Evolutionary conservation across 768 basidiomycete genomes (phyloP).

Genomic region (Hirschioporus abietinus): DNA sequence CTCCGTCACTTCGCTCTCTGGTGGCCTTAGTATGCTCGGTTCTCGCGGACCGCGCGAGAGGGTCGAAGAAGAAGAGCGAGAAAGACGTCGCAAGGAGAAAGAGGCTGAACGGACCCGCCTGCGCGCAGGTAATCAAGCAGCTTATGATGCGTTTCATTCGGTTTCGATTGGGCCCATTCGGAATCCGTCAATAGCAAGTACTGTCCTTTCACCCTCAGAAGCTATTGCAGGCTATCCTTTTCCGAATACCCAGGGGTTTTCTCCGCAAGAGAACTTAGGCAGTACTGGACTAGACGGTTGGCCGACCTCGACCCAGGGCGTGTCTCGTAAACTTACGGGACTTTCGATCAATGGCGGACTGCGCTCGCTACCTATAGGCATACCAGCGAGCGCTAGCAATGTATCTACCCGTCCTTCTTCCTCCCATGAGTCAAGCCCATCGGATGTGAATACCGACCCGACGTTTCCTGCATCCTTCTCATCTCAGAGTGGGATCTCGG

Average conservation of each 20-base stretch:
- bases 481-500: constrained; percentile 1
- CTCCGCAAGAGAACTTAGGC: not conserved
- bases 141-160: constrained; percentile 79
- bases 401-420: constrained; percentile 10
- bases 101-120: constrained; percentile 35
- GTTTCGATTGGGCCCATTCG: constrained; percentile 31
- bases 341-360: not conserved
- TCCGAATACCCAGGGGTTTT: constrained; percentile 1
- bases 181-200: not conserved
- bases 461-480: not conserved
- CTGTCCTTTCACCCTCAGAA: not conserved
- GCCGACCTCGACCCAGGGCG: constrained; percentile 6
- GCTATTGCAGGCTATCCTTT: not conserved
- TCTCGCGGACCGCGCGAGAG: constrained; percentile 57
- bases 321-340: constrained; percentile 7
- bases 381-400: constrained; percentile 1
- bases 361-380: not conserved
- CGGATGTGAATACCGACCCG: constrained; percentile 6
- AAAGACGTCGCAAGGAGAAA: constrained; percentile 49
- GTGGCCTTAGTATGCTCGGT: not conserved
- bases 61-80: constrained; percentile 54
- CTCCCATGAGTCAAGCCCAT: constrained; percentile 11
- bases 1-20: not conserved
- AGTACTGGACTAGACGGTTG: not conserved
- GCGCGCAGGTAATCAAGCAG: constrained; percentile 37